Evolutionary conservation across 2,329 filamentous ascomycete genomes (phyloP), one percentile per base, ranked within the genome.

Genomic region (Xylariaceae sp.): DNA sequence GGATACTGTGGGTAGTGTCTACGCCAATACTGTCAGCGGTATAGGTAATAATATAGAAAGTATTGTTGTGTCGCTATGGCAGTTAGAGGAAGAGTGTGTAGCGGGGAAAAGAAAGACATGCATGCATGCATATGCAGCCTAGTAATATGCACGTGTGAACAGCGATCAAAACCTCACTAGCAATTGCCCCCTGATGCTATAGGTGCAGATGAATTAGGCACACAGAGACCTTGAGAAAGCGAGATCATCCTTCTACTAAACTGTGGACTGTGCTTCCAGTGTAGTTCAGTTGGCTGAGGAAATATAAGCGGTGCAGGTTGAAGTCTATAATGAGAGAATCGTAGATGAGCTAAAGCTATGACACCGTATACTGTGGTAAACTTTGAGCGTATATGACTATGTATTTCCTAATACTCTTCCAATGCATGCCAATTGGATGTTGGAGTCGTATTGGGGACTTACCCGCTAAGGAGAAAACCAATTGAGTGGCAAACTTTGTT

Each of bases 41-140:
- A n/a, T n/a, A n/a, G 3, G 17, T 8, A 26, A 9, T 34, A 24
- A 4, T 19, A 11, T 31, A 17, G 14, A 40, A 26, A 39, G n/a
- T 43, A 16, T 24, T 46, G 14, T 29, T 8, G 46, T n/a, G 41
- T 11, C 5, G 26, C 17, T n/a, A 34, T 51, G 44, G 39, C 51
- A 39, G 53, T 56, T 33, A 43, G 9, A 53, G 31, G 28, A 14
- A 34, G 37, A 33, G 9, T 17, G 48, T 29, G 44, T 46, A 24
- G 55, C 50, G 43, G 33, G 33, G 34, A n/a, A n/a, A n/a, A n/a
- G n/a, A n/a, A n/a, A n/a, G n/a, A n/a, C n/a, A n/a, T n/a, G n/a
- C n/a, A 29, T 49, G 39, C 33, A 28, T 46, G 55, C 55, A 54
- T 58, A 58, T 58, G 48, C 43, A 53, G 37, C 36, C 44, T 16